A percentile compares a stretch with the other conserved stretches of the same genome.
Evolutionary conservation across 345 rosid species (phyloP).

Genomic region (Pugionium cornutum): DNA sequence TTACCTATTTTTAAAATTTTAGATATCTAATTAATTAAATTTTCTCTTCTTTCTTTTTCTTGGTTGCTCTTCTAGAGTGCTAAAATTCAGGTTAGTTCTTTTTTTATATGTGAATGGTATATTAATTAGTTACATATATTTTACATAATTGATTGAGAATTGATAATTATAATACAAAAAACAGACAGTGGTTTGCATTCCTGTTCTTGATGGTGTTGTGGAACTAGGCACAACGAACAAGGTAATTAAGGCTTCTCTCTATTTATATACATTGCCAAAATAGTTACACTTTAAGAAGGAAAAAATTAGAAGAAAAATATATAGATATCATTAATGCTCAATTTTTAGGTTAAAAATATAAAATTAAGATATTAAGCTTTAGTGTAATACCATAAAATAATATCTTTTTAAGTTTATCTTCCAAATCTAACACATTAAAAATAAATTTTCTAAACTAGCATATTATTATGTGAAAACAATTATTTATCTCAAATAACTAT

Average conservation of each 20-base stretch:
- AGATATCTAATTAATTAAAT: neutral
- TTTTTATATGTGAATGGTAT: neutral
- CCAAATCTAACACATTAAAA: no score
- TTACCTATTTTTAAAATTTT: slow-evolving; percentile 1
- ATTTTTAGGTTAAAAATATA: neutral
- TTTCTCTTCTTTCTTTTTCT: neutral
- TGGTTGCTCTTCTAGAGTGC: slow-evolving; percentile 30
- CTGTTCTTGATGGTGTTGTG: slow-evolving; percentile 83
- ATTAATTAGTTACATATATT: neutral
- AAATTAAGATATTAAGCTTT: neutral
- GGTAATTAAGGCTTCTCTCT: slow-evolving; percentile 41
- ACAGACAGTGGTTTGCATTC: slow-evolving; percentile 94
- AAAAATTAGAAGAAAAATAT: neutral
- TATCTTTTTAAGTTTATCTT: no score
- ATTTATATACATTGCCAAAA: neutral
- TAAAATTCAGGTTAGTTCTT: slow-evolving; percentile 24
- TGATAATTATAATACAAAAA: neutral
- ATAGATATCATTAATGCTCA: neutral
- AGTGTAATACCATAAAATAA: no score
- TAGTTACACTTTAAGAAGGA: neutral
- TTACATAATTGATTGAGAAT: slow-evolving; percentile 4
- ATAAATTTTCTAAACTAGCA: no score
- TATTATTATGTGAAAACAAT: no score
- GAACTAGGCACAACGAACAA: slow-evolving; percentile 79
- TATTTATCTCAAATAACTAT: no score